A percentile compares a stretch with the other conserved stretches of the same genome.
Conservation (phyloP, 805 yeast genomes). For the Lipomyces oligophaga region DNA sequence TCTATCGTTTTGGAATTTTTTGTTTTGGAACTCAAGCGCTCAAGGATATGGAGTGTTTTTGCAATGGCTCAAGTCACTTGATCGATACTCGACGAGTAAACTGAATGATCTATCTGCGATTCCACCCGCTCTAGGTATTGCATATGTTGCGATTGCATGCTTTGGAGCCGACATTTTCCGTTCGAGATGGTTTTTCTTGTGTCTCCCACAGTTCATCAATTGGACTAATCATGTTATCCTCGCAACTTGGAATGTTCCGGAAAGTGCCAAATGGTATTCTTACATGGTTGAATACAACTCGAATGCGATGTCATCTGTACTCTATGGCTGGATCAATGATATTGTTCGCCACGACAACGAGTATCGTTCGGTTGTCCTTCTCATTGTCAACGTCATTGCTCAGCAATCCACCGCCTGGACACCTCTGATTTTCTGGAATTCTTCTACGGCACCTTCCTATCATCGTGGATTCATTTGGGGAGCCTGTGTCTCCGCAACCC, state of each 20-base stretch:
- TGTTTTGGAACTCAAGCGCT: slow-evolving; percentile 15
- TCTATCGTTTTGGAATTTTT: slow-evolving; percentile 40
- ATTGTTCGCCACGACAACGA: slow-evolving; percentile 52
- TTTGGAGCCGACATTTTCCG: slow-evolving; percentile 47
- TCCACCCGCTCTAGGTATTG: slow-evolving; percentile 60
- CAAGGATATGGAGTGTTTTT: slow-evolving; percentile 56
- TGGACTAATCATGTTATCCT: slow-evolving; percentile 49
- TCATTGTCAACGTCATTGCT: slow-evolving; percentile 50
- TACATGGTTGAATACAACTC: slow-evolving; percentile 54
- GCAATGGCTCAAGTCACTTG: slow-evolving; percentile 56
- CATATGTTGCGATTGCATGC: slow-evolving; percentile 35
- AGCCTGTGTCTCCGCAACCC: slow-evolving; percentile 26
- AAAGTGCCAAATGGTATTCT: slow-evolving; percentile 57
- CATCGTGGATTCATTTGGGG: slow-evolving; percentile 6
- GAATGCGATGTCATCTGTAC: slow-evolving; percentile 57
- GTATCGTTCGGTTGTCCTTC: slow-evolving; percentile 49
- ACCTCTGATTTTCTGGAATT: slow-evolving; percentile 44
- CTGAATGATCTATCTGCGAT: slow-evolving; percentile 51
- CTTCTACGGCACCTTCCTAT: slow-evolving; percentile 30
- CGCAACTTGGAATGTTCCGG: slow-evolving; percentile 54
- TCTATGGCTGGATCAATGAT: slow-evolving; percentile 57
- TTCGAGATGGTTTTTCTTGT: slow-evolving; percentile 53
- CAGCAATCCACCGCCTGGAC: slow-evolving; percentile 54
- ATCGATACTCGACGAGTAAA: slow-evolving; percentile 43
- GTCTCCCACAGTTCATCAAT: slow-evolving; percentile 51